Conservation (phyloP, 2,329 filamentous ascomycete genomes). For the Cryphonectria naterciae region DNA sequence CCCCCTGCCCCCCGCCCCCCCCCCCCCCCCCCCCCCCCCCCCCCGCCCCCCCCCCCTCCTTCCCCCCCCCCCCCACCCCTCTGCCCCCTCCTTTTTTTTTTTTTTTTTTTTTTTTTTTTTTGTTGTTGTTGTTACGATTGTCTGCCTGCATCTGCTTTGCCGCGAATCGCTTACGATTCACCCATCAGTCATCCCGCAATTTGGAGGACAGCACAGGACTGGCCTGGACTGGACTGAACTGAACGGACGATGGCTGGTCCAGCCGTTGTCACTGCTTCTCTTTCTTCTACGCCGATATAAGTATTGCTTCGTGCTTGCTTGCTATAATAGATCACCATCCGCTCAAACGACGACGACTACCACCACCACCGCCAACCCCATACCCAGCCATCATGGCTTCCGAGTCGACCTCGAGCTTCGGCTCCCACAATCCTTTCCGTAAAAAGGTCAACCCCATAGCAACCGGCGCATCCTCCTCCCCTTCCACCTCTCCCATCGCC, state of each 20-base stretch:
- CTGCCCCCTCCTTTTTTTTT: too few species aligned
- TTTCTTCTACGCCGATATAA: not conserved
- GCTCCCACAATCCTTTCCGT: conserved; percentile 59
- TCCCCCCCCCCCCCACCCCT: too few species aligned
- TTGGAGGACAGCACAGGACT: not conserved
- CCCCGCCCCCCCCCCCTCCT: too few species aligned
- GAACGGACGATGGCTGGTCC: conserved; percentile 6
- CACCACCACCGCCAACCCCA: not conserved
- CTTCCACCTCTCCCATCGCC: conserved; percentile 32
- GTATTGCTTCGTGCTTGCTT: not conserved
- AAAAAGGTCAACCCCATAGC: conserved; percentile 40
- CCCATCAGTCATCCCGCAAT: not conserved
- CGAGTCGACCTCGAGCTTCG: conserved; percentile 38
- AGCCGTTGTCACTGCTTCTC: not conserved
- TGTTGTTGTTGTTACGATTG: too few species aligned
- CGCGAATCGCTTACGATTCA: not conserved
- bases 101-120: too few species aligned
- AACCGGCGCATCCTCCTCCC: conserved; percentile 23
- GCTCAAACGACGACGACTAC: not conserved
- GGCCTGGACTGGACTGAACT: not conserved
- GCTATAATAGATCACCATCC: not conserved
- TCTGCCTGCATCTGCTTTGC: not conserved
- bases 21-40: too few species aligned
- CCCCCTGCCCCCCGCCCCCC: too few species aligned
- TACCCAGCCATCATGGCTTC: conserved; percentile 38